A percentile compares a stretch with the other conserved stretches of the same genome.
phyloP scores from a whole-genome alignment of 257 asterid genomes.

The Gentiana macrophylla region DNA sequence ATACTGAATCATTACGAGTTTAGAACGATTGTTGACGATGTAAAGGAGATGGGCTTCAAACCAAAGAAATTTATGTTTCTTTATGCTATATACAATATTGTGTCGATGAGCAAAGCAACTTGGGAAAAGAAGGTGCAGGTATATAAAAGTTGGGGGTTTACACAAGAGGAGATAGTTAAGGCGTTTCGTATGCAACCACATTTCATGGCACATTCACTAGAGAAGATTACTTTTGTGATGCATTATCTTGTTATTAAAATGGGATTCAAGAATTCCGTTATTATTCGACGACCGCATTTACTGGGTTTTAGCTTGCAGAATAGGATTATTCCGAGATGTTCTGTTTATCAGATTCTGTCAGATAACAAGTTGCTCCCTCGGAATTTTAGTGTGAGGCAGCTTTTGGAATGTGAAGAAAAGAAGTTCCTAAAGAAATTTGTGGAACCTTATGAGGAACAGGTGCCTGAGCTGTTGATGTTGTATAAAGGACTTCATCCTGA shows the following conservation, averaged over 20 bases:
- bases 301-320: slow-evolving; percentile 8
- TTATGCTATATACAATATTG: slow-evolving; percentile 1
- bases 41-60: slow-evolving; percentile 11
- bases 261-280: slow-evolving; percentile 7
- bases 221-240: slow-evolving; percentile 8
- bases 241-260: slow-evolving; percentile 10
- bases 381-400: not conserved
- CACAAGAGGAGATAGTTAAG: slow-evolving; percentile 8
- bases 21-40: slow-evolving; percentile 5
- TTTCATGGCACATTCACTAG: slow-evolving; percentile 12
- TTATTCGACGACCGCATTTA: not conserved
- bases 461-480: slow-evolving; percentile 8
- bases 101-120: slow-evolving; percentile 2
- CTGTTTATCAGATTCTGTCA: slow-evolving; percentile 14
- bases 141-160: slow-evolving; percentile 27
- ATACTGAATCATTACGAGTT: slow-evolving; percentile 2
- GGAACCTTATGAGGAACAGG: slow-evolving; percentile 4
- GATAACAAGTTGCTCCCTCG: slow-evolving; percentile 10
- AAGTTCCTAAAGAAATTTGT: slow-evolving; percentile 9
- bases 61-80: slow-evolving; percentile 3
- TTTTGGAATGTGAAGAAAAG: slow-evolving; percentile 4
- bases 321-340: slow-evolving; percentile 12
- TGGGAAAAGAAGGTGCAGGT: slow-evolving; percentile 20
- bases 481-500: slow-evolving; percentile 5
- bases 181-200: slow-evolving; percentile 19